Base-by-base conservation (phyloP, 345 rosid genomes). In the Erysimum cheiranthoides region DNA sequence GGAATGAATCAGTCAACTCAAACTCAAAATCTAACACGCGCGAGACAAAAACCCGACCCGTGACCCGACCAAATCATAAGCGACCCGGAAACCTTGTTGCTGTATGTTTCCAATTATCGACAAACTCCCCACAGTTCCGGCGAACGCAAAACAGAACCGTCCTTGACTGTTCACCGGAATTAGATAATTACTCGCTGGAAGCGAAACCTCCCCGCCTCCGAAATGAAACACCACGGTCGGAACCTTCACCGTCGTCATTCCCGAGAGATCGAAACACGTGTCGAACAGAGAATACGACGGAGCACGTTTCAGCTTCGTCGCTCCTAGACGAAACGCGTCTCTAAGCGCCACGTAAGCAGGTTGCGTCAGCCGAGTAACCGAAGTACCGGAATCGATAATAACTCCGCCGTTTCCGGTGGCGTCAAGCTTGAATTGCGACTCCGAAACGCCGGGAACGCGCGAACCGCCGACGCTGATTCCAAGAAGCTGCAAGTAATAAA, bases 61-160 rank as follows among this genome's bases (percentile, higher is more conserved):
- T 4, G 92, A 89, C 62, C 85, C 90, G 38, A 84, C 89, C 78
- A 88, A 64, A 40, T 95, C 99, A 51, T 82, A 95, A 16, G 86
- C 84, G 10, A 95, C 96, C 79, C 99, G 90, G 84, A 90, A 87
- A 7, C 99, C 90, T 13, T 95, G 99, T 70, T 95, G 99, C 80
- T 95, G 97, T 61, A 95, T 90, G 58, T 95, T 95, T 31, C 97
- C 99, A 32, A 95, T 75, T 1, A 95, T 92, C 13, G 99, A 89
- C 73, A 95, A 80, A 66, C 90, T 90, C 68, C 96, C 82, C 83
- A 72, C 63, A 0, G 97, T 90, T n/a, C 93, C 97, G n/a, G 99
- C 99, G 49, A 95, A 95, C 1, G 99, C 97, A 59, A 89, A 95
- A 84, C 99, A 95, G 60, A 95, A 92, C 2, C 85, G 86, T 42